Conservation (phyloP, 768 basidiomycete genomes). For the Lanmaoa pseudosensibilis region DNA sequence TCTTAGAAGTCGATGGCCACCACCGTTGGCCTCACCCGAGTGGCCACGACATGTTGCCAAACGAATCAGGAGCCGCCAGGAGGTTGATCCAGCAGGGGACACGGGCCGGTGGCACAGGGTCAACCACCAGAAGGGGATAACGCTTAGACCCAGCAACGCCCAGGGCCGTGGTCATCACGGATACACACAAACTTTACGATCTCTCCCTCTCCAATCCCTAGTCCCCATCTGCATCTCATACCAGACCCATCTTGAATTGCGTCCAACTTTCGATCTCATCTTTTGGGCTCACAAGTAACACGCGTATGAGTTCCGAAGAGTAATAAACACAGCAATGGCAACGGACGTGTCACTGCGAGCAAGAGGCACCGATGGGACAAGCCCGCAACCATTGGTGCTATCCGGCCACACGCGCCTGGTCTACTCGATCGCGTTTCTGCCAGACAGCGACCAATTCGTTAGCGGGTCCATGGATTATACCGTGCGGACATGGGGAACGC, state of each 20-base stretch:
- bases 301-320: background rate
- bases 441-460: slow-evolving; percentile 1
- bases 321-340: too few relatives aligned
- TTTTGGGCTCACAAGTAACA: too few relatives aligned
- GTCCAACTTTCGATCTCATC: background rate
- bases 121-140: too few relatives aligned
- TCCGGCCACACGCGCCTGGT: slow-evolving; percentile 3
- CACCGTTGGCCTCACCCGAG: background rate
- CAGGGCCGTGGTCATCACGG: background rate
- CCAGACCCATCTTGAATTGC: too few relatives aligned
- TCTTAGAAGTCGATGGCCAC: background rate
- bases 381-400: background rate
- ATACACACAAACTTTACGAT: background rate
- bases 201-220: background rate
- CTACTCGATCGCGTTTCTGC: slow-evolving; percentile 3
- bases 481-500: background rate
- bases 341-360: background rate
- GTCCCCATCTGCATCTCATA: too few relatives aligned
- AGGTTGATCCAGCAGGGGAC: too few relatives aligned
- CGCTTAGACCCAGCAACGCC: too few relatives aligned
- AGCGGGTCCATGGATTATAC: slow-evolving; percentile 2
- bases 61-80: too few relatives aligned
- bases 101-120: background rate
- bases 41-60: too few relatives aligned
- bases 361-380: background rate